Evolutionary conservation across 352 stramenopile genomes (phyloP).

Genomic region (Pythium phragmiticola): DNA sequence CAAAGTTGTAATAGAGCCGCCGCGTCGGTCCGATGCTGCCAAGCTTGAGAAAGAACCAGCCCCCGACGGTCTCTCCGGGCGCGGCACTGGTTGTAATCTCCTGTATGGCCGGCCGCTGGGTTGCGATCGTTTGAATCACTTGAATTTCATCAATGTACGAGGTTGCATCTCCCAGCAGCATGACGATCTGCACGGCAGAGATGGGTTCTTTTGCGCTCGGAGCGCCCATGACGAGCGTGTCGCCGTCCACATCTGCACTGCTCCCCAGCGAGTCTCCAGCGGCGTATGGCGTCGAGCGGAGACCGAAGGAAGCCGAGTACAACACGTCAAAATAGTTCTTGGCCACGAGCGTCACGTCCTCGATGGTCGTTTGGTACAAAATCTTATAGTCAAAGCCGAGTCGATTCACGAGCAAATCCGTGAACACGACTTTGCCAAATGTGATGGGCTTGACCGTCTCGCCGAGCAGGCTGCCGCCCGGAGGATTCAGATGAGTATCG

Average conservation of each 20-base stretch:
- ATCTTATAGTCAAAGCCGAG: slow-evolving; percentile 72
- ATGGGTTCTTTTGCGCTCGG: slow-evolving; percentile 53
- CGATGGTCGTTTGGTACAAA: slow-evolving; percentile 49
- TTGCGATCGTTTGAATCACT: slow-evolving; percentile 51
- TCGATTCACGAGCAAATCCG: slow-evolving; percentile 69
- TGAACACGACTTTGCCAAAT: slow-evolving; percentile 63
- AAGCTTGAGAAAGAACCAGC: slow-evolving; percentile 71
- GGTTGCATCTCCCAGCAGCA: slow-evolving; percentile 42
- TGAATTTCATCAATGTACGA: slow-evolving; percentile 75
- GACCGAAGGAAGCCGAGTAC: slow-evolving; percentile 66
- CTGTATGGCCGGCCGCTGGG: slow-evolving; percentile 60
- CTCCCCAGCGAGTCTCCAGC: slow-evolving; percentile 54
- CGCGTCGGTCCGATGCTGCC: slow-evolving; percentile 55
- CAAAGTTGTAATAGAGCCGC: slow-evolving; percentile 64
- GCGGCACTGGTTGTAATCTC: slow-evolving; percentile 68
- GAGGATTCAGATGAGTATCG: slow-evolving; percentile 79
- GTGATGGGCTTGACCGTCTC: slow-evolving; percentile 42
- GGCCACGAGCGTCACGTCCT: slow-evolving; percentile 42
- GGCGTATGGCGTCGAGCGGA: slow-evolving; percentile 58
- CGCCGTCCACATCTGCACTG: slow-evolving; percentile 66
- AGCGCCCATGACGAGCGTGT: slow-evolving; percentile 70
- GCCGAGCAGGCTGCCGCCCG: slow-evolving; percentile 50
- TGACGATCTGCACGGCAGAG: slow-evolving; percentile 75
- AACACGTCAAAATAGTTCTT: slow-evolving; percentile 62
- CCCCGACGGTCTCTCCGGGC: slow-evolving; percentile 58